Evolutionary conservation across 106 monocot species (phyloP).

Genomic region (Acorus gramineus): DNA sequence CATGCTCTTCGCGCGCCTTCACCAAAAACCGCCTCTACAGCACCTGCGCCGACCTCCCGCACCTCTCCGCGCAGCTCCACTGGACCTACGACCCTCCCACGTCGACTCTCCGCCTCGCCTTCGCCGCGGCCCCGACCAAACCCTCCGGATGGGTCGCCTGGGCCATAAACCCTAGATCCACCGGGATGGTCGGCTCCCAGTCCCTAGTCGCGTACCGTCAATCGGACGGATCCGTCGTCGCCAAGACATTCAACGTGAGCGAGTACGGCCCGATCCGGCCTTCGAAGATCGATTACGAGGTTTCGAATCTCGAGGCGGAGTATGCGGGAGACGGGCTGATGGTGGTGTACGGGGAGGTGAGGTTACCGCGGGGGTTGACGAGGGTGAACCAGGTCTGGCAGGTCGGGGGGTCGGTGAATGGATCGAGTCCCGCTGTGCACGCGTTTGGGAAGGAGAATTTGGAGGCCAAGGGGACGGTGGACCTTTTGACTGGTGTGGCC

Average conservation of each 20-base stretch:
- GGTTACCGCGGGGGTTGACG: no score
- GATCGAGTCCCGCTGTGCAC: neutral
- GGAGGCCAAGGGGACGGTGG: no score
- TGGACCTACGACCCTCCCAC: no score
- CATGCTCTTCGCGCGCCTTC: no score
- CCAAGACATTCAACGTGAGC: constrained; percentile 1
- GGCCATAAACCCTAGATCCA: constrained; percentile 15
- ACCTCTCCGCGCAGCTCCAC: no score
- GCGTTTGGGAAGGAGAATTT: neutral
- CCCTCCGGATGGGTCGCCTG: constrained; percentile 12
- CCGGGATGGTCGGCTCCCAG: constrained; percentile 16
- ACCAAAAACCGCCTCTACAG: no score
- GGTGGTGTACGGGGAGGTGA: neutral
- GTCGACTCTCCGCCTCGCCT: no score
- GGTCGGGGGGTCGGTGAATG: no score
- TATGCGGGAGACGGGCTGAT: constrained; percentile 4
- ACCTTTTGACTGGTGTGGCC: no score
- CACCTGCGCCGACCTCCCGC: no score
- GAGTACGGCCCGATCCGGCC: constrained; percentile 2
- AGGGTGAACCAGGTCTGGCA: no score
- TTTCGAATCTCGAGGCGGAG: constrained; percentile 1
- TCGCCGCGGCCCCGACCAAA: no score
- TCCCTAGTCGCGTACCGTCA: constrained; percentile 12
- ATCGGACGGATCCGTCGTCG: neutral
- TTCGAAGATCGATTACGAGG: constrained; percentile 12